Conservation (phyloP, 352 stramenopile genomes). For the Phytopythium helicoides region DNA sequence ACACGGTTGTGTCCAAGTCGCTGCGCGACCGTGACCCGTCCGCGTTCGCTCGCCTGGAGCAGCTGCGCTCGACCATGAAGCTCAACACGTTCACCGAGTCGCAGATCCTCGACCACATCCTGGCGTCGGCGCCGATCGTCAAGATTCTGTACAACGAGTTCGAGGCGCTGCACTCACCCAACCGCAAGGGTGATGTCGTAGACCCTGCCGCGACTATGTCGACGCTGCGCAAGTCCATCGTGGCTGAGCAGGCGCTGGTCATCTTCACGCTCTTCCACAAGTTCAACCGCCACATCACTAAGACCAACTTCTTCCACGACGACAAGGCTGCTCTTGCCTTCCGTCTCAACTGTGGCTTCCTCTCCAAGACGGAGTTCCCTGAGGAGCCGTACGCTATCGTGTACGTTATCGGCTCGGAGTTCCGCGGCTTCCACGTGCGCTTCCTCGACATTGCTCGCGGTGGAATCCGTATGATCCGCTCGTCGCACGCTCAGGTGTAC, state of each 20-base stretch:
- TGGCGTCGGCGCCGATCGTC: conserved; percentile 63
- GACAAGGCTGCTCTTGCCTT: conserved; percentile 77
- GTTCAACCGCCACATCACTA: conserved; percentile 80
- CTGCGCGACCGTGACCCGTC: conserved; percentile 72
- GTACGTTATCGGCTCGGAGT: conserved; percentile 94
- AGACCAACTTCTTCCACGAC: conserved; percentile 86
- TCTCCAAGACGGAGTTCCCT: conserved; percentile 68
- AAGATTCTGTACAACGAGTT: conserved; percentile 83
- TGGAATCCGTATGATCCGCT: conserved; percentile 92
- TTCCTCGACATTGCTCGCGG: conserved; percentile 97
- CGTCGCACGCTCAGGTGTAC: conserved; percentile 87
- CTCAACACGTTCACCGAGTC: conserved; percentile 87
- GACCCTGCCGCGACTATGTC: conserved; percentile 61
- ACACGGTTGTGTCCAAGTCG: conserved; percentile 75
- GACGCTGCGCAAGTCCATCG: conserved; percentile 66
- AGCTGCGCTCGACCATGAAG: conserved; percentile 82
- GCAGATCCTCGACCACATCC: conserved; percentile 84
- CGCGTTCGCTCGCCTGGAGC: conserved; percentile 71
- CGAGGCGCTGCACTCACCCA: conserved; percentile 59
- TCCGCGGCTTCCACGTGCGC: conserved; percentile 97
- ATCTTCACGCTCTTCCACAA: conserved; percentile 84
- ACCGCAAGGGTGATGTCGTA: conserved; percentile 21
- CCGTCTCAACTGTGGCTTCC: conserved; percentile 71
- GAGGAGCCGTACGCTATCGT: conserved; percentile 94
- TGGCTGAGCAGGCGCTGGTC: conserved; percentile 68